Base-by-base conservation (phyloP, 805 yeast species). In the Spathaspora passalidarum region DNA sequence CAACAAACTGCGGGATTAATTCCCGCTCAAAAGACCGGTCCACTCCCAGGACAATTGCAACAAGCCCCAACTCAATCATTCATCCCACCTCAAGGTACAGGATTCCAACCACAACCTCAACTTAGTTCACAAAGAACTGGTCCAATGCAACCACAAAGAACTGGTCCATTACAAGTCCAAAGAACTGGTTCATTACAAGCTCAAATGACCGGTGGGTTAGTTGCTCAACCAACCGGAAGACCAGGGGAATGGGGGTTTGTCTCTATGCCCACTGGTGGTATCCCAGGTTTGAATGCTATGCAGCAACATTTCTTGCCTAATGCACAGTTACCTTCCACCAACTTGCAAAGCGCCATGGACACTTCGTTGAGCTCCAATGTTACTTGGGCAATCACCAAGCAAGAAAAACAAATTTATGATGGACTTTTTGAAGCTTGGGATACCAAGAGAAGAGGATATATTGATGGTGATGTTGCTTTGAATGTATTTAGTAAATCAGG, bases 381-480 rank as follows among this genome's bases (percentile, higher is more conserved):
- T 29, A 79, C 86, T 8, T 82, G 88, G 86, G 86, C 90, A 19
- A 89, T 92, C 55, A 83, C 95, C 42, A 86, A 87, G 56, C 89
- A 88, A 56, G 98, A 92, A 61, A 91, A 89, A 61, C 76, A 76
- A 46, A 81, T 89, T 47, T 92, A 91, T 67, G 95, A 87, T 57
- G 87, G 84, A 42, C 88, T 92, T 48, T 92, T 94, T 68, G 78
- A 76, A 45, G 90, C 94, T 35, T 92, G 96, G 89, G 97, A 91
- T 59, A 70, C 80, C 13, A 58, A 71, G 35, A 76, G 76, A 40
- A 69, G 70, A 38, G 98, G 98, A 0, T 80, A 66, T 51, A 73
- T 92, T 49, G 85, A 82, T 47, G 96, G 97, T 13, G 79, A 80
- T 20, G 81, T 84, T 10, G 97, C 97, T 1, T 87, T 92, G 43